phyloP scores from a whole-genome alignment of 441 rosid genomes.

The Corymbia calophylla region DNA sequence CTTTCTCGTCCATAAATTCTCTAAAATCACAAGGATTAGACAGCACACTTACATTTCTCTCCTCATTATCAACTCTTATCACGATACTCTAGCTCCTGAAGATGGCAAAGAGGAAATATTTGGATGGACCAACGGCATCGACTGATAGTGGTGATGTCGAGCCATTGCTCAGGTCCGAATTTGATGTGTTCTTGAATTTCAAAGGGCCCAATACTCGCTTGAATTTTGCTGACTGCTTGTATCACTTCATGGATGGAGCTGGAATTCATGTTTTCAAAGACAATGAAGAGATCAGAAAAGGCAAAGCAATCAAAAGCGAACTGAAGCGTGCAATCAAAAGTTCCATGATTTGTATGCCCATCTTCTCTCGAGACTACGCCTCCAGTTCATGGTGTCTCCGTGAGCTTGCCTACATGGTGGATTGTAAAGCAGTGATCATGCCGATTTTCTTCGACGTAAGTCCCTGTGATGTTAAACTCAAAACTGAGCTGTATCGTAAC shows the following conservation, averaged over 20 bases:
- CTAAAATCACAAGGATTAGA: too few relatives aligned
- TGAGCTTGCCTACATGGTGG: background rate
- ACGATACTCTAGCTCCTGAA: too few relatives aligned
- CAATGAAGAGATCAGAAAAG: background rate
- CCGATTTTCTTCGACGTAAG: background rate
- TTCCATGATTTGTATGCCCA: background rate
- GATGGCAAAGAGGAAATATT: too few relatives aligned
- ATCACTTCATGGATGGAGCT: background rate
- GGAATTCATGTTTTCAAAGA: background rate
- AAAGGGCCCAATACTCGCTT: background rate
- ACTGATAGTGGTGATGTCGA: too few relatives aligned
- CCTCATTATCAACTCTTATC: too few relatives aligned
- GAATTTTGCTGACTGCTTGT: background rate
- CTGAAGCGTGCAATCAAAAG: background rate
- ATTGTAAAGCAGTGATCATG: background rate
- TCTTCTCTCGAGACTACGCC: background rate
- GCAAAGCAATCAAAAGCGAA: background rate
- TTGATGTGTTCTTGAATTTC: background rate
- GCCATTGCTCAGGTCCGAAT: too few relatives aligned
- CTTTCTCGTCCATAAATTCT: too few relatives aligned
- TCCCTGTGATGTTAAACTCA: background rate
- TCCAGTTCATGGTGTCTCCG: background rate
- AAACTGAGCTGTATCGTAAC: background rate
- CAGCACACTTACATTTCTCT: too few relatives aligned
- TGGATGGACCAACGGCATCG: too few relatives aligned